Conservation (phyloP, 768 basidiomycete genomes). For the Boletellus emodensis region DNA sequence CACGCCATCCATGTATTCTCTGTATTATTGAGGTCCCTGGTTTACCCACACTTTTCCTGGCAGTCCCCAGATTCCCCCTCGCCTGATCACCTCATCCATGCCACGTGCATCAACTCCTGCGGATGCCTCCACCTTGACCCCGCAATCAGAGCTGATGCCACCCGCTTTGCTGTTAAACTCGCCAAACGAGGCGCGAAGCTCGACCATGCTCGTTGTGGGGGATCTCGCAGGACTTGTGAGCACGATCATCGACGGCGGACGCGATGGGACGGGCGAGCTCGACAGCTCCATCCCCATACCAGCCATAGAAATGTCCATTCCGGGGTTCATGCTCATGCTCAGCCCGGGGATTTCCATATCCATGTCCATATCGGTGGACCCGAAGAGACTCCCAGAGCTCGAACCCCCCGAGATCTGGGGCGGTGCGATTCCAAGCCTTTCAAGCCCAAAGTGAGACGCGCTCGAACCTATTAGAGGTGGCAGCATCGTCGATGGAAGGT, state of each 20-base stretch:
- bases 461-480: constrained; percentile 19
- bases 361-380: constrained; percentile 31
- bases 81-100: constrained; percentile 67
- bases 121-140: constrained; percentile 22
- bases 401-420: constrained; percentile 22
- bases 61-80: constrained; percentile 68
- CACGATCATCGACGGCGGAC: constrained; percentile 50
- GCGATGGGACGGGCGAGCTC: constrained; percentile 34
- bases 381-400: constrained; percentile 27
- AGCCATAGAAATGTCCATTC: constrained; percentile 29
- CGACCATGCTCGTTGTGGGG: constrained; percentile 60
- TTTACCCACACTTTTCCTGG: constrained; percentile 59
- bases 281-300: constrained; percentile 27
- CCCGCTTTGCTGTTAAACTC: constrained; percentile 28
- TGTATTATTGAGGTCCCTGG: constrained; percentile 14
- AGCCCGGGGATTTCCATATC: constrained; percentile 35
- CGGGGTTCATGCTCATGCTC: constrained; percentile 33
- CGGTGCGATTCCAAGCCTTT: constrained; percentile 24
- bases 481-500: constrained; percentile 42
- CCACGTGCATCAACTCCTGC: constrained; percentile 48
- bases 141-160: constrained; percentile 15
- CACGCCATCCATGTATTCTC: neutral
- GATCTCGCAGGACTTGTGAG: constrained; percentile 65
- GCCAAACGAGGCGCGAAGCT: constrained; percentile 62
- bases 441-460: constrained; percentile 27